Evolutionary conservation across 257 asterid genomes (phyloP).

Genomic region (Osmanthus fragrans): DNA sequence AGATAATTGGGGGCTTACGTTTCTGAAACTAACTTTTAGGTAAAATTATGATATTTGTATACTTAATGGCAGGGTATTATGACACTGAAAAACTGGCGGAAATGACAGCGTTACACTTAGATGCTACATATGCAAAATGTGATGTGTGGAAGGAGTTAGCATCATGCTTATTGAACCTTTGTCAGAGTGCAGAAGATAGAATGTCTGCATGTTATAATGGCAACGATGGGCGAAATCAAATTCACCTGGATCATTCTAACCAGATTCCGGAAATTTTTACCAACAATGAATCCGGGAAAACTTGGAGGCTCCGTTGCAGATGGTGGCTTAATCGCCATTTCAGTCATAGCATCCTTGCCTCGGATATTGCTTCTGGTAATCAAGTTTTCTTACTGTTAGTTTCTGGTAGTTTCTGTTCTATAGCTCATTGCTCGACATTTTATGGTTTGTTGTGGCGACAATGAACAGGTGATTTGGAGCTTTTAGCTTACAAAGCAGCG

Average conservation of each 20-base stretch:
- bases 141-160: constrained; percentile 75
- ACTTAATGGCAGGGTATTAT: constrained; percentile 56
- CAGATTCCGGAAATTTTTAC: constrained; percentile 59
- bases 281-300: constrained; percentile 38
- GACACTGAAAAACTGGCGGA: constrained; percentile 61
- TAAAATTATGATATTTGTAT: background rate
- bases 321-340: constrained; percentile 92
- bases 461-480: constrained; percentile 64
- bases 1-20: no score
- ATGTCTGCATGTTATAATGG: constrained; percentile 48
- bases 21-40: background rate
- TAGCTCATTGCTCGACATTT: background rate
- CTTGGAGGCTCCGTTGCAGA: constrained; percentile 76
- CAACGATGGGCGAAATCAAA: constrained; percentile 27
- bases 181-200: constrained; percentile 63
- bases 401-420: background rate
- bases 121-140: constrained; percentile 55
- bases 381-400: background rate
- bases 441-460: background rate
- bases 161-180: constrained; percentile 61
- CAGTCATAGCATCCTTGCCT: constrained; percentile 40
- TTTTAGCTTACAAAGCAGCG: constrained; percentile 71
- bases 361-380: constrained; percentile 72
- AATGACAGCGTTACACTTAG: constrained; percentile 82
- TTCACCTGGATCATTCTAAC: constrained; percentile 27